phyloP scores from a whole-genome alignment of 2,329 filamentous ascomycete genomes.

The Colletotrichum lini region DNA sequence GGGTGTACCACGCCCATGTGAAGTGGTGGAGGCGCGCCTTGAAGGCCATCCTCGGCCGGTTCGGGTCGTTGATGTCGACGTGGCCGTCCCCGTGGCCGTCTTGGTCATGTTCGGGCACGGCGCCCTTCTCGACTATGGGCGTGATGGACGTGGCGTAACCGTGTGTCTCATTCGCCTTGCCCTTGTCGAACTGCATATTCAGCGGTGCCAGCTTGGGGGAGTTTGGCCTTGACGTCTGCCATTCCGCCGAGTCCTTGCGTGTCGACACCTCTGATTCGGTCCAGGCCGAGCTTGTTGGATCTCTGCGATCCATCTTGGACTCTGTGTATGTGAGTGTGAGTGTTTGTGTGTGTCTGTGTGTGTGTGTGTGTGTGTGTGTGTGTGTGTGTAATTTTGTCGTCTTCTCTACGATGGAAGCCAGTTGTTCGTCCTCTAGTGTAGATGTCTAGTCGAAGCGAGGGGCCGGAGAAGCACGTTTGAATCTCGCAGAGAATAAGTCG shows the following conservation, averaged over 20 bases:
- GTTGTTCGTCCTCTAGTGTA: constrained; percentile 10
- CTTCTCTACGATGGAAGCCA: neutral
- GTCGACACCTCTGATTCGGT: constrained; percentile 39
- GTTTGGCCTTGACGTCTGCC: constrained; percentile 39
- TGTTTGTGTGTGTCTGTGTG: neutral
- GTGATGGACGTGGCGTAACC: constrained; percentile 36
- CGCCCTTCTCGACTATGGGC: constrained; percentile 39
- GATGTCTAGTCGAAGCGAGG: constrained; percentile 20
- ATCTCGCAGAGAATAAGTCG: constrained; percentile 41
- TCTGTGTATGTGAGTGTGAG: neutral
- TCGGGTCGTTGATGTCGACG: constrained; percentile 44
- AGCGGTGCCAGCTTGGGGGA: constrained; percentile 38
- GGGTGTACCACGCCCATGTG: constrained; percentile 81
- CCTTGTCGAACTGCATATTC: constrained; percentile 36
- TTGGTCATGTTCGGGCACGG: neutral
- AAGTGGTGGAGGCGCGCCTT: constrained; percentile 69
- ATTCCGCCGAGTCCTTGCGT: constrained; percentile 40
- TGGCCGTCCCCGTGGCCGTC: constrained; percentile 28
- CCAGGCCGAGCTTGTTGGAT: constrained; percentile 35
- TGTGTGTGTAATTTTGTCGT: neutral
- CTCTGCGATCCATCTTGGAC: constrained; percentile 34
- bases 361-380: neutral
- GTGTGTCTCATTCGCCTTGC: constrained; percentile 29
- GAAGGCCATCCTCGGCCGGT: constrained; percentile 56
- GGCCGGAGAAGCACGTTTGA: constrained; percentile 19